phyloP scores from a whole-genome alignment of 345 rosid genomes.

The Geranium brycei region DNA sequence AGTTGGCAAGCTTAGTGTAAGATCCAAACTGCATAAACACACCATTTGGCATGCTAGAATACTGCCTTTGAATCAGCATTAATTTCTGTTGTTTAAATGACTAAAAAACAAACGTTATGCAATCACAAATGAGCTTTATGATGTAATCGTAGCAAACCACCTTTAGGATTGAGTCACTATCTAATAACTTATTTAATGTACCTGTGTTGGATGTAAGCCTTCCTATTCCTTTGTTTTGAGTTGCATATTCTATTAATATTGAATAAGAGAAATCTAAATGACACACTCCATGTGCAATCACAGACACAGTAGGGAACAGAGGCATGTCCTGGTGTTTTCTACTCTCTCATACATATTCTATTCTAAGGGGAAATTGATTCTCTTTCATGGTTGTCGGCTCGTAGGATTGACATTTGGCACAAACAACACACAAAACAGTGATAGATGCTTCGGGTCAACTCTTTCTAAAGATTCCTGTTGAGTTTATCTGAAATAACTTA shows the following conservation, averaged over 20 bases:
- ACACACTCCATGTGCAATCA: constrained; percentile 19
- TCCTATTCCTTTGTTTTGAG: neutral
- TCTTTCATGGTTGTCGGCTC: constrained; percentile 9
- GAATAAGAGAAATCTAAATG: neutral
- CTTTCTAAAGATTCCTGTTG: neutral
- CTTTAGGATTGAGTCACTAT: no score
- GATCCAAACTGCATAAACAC: neutral
- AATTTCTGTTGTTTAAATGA: neutral
- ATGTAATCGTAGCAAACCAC: neutral
- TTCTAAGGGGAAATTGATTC: constrained; percentile 4
- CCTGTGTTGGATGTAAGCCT: constrained; percentile 2
- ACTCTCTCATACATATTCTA: constrained; percentile 1
- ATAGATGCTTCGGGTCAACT: constrained; percentile 13
- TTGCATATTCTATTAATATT: neutral
- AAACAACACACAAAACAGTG: neutral
- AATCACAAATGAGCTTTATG: neutral
- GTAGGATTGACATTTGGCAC: constrained; percentile 14
- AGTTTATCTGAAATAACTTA: neutral
- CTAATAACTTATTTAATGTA: neutral
- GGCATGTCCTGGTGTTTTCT: constrained; percentile 7
- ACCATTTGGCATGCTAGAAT: neutral
- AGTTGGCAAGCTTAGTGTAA: neutral
- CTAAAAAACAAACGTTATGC: neutral
- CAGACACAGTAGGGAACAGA: constrained; percentile 7
- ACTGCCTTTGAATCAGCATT: neutral